Evolutionary conservation across 108 stramenopile species (phyloP), one percentile per base, ranked within the genome.

Genomic region (Seminavis robusta): DNA sequence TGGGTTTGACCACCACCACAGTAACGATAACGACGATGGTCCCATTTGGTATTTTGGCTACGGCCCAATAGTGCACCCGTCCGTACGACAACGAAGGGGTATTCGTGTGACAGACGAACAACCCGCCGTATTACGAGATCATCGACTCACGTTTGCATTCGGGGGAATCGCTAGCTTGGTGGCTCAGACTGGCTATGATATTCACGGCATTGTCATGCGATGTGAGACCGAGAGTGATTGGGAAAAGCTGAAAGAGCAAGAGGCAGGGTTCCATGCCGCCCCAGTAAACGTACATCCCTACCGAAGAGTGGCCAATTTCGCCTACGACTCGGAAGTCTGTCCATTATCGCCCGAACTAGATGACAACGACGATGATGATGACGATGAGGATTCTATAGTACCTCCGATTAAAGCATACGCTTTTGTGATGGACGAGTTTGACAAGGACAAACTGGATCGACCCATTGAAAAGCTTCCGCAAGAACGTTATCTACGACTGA

Each of bases 11-110:
- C n/a, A n/a, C n/a, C n/a, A n/a, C n/a, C n/a, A n/a, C n/a, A n/a
- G n/a, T n/a, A n/a, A n/a, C n/a, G n/a, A n/a, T n/a, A n/a, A n/a
- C n/a, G n/a, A n/a, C n/a, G n/a, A n/a, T n/a, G n/a, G n/a, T n/a
- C n/a, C n/a, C n/a, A 52, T 67, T 17, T 50, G 47, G 17, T 69
- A 54, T 20, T 69, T 69, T 63, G 68, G 53, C 26, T 63, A 62
- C 39, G 68, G 68, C 11, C 61, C 68, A 0, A 69, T 69, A n/a
- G 68, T 69, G 4, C 47, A 69, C 41, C 59, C 59, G 9, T 27
- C 56, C 8, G 68, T 69, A 4, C 44, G 68, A 23, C 0, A 30
- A 0, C 47, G 68, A 19, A 5, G 68, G 42, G 58, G 58, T 21
- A 24, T 63, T 13, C 11, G 41, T 1, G n/a, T n/a, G n/a, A n/a